Evolutionary conservation across 768 basidiomycete species (phyloP).

Genomic region (Cyclocybe cylindracea): DNA sequence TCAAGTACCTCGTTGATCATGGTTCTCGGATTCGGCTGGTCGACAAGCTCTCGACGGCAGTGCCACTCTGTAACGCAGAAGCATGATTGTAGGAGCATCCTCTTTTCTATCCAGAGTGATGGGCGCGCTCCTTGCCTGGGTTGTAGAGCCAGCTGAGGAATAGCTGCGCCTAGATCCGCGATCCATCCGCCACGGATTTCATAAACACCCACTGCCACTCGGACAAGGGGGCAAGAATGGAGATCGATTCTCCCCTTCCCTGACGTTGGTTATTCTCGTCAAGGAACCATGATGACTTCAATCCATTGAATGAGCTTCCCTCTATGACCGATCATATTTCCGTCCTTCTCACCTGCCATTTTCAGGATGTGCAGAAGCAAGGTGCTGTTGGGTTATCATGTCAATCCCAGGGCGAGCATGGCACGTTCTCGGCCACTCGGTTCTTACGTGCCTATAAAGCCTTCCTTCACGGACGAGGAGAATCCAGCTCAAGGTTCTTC

Average conservation of each 20-base stretch:
- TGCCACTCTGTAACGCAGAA: no score
- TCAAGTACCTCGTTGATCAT: slow-evolving; percentile 6
- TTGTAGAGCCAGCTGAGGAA: no score
- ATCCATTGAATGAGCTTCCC: slow-evolving; percentile 12
- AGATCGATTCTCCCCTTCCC: slow-evolving; percentile 10
- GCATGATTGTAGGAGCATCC: no score
- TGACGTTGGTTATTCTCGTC: slow-evolving; percentile 17
- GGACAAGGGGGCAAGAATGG: slow-evolving; percentile 8
- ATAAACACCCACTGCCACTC: slow-evolving; percentile 6
- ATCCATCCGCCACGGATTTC: slow-evolving; percentile 14
- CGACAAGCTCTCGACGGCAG: slow-evolving; percentile 13
- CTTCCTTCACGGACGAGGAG: slow-evolving; percentile 7
- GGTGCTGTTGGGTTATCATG: slow-evolving; percentile 18
- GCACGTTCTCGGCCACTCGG: slow-evolving; percentile 10
- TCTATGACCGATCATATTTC: slow-evolving; percentile 23
- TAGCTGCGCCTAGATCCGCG: background rate
- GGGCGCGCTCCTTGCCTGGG: no score
- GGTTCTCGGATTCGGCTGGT: slow-evolving; percentile 3
- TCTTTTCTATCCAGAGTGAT: no score
- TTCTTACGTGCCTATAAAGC: slow-evolving; percentile 20
- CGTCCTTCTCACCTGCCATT: slow-evolving; percentile 28
- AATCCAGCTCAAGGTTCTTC: slow-evolving; percentile 9
- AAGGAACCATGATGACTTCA: slow-evolving; percentile 15
- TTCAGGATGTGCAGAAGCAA: slow-evolving; percentile 17
- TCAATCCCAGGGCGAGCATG: slow-evolving; percentile 19